Conservation (phyloP, 495 filamentous ascomycete genomes). For the Trichoderma orchidacearum region DNA sequence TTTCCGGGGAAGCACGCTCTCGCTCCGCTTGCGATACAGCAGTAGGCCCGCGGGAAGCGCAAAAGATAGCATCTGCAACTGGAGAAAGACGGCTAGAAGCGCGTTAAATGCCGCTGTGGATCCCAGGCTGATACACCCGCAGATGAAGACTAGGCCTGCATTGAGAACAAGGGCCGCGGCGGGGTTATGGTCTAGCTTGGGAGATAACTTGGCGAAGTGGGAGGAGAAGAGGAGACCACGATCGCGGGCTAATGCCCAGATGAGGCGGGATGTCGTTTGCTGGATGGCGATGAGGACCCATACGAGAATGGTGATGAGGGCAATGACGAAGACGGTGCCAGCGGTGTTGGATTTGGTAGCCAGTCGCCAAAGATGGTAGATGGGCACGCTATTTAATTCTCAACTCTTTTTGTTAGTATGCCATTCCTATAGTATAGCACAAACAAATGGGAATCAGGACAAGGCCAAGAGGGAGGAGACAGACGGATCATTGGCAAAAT, state of each 20-base stretch:
- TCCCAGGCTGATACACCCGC: neutral
- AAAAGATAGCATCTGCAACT: neutral
- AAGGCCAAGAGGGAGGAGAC: neutral
- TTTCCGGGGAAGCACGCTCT: neutral
- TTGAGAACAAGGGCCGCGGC: neutral
- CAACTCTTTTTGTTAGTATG: neutral
- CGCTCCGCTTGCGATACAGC: neutral
- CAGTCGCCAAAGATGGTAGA: neutral
- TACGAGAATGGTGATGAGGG: neutral
- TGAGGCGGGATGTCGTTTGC: neutral
- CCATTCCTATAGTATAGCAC: neutral
- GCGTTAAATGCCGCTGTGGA: neutral
- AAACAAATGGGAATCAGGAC: neutral
- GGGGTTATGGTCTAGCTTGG: neutral
- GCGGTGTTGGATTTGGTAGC: neutral
- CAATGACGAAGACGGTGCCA: neutral
- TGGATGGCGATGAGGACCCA: neutral
- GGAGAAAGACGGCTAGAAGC: neutral
- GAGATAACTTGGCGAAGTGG: neutral
- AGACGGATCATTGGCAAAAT: neutral
- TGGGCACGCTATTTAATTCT: neutral
- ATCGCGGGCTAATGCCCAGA: neutral
- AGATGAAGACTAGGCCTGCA: neutral
- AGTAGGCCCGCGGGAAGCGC: neutral
- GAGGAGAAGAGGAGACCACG: neutral